These are phyloP conservation scores for Aspergillus tanneri DNA, from an alignment of 2,329 filamentous ascomycete genomes.

Conservation along the genomic window DNA sequence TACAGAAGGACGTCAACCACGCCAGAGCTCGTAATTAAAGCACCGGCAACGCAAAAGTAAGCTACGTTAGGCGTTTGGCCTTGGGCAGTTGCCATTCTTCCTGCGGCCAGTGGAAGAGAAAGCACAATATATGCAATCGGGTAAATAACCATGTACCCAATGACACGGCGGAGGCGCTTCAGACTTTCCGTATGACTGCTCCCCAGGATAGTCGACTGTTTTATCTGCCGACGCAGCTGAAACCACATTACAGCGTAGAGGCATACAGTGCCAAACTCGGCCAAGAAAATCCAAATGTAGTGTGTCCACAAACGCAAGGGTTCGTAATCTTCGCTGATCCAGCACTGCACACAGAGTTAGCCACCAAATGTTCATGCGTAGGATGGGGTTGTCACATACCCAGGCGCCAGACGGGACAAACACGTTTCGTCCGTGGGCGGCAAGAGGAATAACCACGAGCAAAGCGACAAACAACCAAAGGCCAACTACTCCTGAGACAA, in stretches of 20 bases:
- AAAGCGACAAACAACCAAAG: conserved; percentile 50
- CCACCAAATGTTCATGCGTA: not conserved
- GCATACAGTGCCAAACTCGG: conserved; percentile 53
- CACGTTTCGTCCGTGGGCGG: conserved; percentile 42
- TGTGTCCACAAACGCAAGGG: conserved; percentile 51
- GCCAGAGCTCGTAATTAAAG: conserved; percentile 59
- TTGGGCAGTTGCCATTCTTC: conserved; percentile 44
- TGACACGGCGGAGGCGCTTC: conserved; percentile 43
- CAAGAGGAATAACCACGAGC: conserved; percentile 50
- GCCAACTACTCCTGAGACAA: conserved; percentile 44
- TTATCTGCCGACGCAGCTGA: conserved; percentile 48
- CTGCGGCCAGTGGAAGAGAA: conserved; percentile 62
- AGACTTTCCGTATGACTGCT: conserved; percentile 39
- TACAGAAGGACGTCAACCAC: conserved; percentile 60
- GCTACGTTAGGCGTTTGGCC: conserved; percentile 36
- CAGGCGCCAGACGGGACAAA: conserved; percentile 53
- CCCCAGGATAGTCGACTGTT: conserved; percentile 37
- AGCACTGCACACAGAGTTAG: conserved; percentile 21
- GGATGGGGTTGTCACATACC: conserved; percentile 23
- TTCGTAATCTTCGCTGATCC: conserved; percentile 46
- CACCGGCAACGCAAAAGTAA: conserved; percentile 54
- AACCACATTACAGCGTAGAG: conserved; percentile 53
- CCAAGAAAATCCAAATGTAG: conserved; percentile 57
- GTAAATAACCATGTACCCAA: conserved; percentile 50
- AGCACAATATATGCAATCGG: conserved; percentile 57